Base-by-base conservation (phyloP, 2,329 filamentous ascomycete genomes). In the Zymoseptoria crescenta region DNA sequence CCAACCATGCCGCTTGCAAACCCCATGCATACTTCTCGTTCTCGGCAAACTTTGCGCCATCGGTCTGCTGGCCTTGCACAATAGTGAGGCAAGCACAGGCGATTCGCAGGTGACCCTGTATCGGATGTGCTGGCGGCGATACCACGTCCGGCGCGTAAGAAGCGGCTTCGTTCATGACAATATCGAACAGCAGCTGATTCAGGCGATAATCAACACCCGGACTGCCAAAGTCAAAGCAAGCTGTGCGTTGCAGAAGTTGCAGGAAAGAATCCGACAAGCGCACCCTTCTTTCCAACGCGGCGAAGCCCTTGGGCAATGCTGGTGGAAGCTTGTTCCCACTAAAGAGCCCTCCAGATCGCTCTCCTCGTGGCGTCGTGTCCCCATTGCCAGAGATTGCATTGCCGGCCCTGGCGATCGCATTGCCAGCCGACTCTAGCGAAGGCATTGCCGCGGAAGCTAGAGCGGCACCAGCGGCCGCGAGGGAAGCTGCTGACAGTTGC, bases 31-130 rank as follows among this genome's bases (percentile, higher is more conserved):
- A 72, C 27, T 64, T 69, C 16, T 60, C 57, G 50, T 70, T 66
- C 9, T 63, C 56, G 3, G 68, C 69, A 41, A 71, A 69, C 7
- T 62, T 60, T 10, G 63, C 58, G 6, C 68, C 69, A 30, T 70
- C 66, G 6, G 68, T 66, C 48, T 65, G 59, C 54, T 70, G 68
- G 19, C 68, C 67, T 61, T 71, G 69, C 50, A 68, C 71, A 13
- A 72, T 71, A 10, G 69, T 70, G 54, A 72, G 57, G 54, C 68
- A 71, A 6, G 67, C 65, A 54, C 69, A 71, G 13, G 70, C 70
- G 9, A 72, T 64, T 8, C 70, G 68, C 21, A 72, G 57, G 58
- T 70, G 66, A 8, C 61, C 62, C 49, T 70, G 66, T 10, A 72
- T 68, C 2, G 69, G 67, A 60, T 70, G 68, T 7, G 64, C 66